Base-by-base conservation (phyloP, 208 protist genomes). In the Leishmania amazonensis region DNA sequence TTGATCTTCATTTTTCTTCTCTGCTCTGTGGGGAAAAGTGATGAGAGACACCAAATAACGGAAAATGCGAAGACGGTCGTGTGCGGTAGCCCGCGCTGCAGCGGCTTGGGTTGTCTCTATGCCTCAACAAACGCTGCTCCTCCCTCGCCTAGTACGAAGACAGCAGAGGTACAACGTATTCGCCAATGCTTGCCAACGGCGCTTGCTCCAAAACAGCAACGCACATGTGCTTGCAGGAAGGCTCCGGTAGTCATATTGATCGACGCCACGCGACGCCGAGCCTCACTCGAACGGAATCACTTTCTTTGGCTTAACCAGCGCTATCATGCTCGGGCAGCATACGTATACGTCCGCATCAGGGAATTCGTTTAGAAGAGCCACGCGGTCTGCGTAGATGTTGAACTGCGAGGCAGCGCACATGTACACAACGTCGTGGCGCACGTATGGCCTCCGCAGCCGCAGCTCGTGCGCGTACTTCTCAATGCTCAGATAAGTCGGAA, bases 261-360 rank as follows among this genome's bases (percentile, higher is more conserved):
- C 45, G 40, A n/a, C 45, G 40, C 42, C 68, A 31, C 42, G n/a
- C 42, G 28, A 28, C 31, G 45, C 15, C 11, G 11, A 17, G 51
- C 47, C 49, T 70, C 75, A 84, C 24, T 67, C 45, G 68, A 87
- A 85, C 8, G 90, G 85, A 47, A 93, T 79, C n/a, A 90, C 62
- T 24, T 80, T 68, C 78, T 95, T 95, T 35, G 82, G 67, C 31
- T 88, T 77, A 21, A 95, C 86, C 28, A 97, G 71, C 65, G 87
- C 83, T 40, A 95, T 74, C 78, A 84, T 87, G 54, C 83, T 93
- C 9, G 92, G 94, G 70, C 87, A 95, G 83, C 93, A 96, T 24
- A 97, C 91, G 78, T 95, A 97, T 24, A 96, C 91, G 74, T 96
- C 93, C 6, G 93, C 88, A 76, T 97, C 92, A 1, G 90, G 92